A percentile compares a stretch with the other conserved stretches of the same genome.
Evolutionary conservation across 2,329 filamentous ascomycete species (phyloP).

Genomic region (Ceratocystis eucalypticola): DNA sequence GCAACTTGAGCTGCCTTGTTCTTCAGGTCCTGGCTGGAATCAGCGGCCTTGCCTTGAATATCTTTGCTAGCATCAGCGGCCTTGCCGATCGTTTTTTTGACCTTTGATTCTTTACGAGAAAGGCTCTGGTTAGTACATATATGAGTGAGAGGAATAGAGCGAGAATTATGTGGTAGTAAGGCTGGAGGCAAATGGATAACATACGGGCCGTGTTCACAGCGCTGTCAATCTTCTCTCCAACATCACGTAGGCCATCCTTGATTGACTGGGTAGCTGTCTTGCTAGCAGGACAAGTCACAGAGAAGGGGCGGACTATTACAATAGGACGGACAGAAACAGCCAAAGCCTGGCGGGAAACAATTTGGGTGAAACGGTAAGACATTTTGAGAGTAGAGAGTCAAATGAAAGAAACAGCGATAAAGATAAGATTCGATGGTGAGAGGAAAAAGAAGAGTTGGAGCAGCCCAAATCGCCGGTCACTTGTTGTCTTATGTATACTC

Average conservation of each 20-base stretch:
- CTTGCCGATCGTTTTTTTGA: conserved; percentile 26
- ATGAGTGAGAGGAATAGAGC: not conserved
- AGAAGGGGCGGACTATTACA: conserved; percentile 35
- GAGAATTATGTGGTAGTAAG: not conserved
- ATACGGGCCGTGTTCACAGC: conserved; percentile 46
- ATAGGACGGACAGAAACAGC: conserved; percentile 19
- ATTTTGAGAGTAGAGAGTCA: not conserved
- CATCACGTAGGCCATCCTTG: conserved; percentile 45
- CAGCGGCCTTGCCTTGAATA: conserved; percentile 30
- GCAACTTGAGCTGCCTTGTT: conserved; percentile 23
- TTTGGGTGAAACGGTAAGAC: conserved; percentile 16
- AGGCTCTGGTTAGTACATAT: not conserved
- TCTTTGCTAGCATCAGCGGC: conserved; percentile 28
- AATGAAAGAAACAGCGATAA: not conserved
- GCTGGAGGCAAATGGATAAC: conserved; percentile 22
- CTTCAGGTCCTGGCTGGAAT: conserved; percentile 30
- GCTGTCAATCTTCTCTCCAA: conserved; percentile 48
- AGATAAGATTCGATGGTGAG: not conserved
- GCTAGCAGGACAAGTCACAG: conserved; percentile 31
- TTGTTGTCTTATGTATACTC: not conserved
- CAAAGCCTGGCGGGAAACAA: conserved; percentile 32
- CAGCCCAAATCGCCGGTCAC: not conserved
- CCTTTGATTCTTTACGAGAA: conserved; percentile 19
- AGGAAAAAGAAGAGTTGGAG: not conserved
- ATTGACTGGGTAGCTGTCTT: conserved; percentile 41